phyloP scores from a whole-genome alignment of 2,329 filamentous ascomycete genomes.

The Hymenoscyphus fraxineus region DNA sequence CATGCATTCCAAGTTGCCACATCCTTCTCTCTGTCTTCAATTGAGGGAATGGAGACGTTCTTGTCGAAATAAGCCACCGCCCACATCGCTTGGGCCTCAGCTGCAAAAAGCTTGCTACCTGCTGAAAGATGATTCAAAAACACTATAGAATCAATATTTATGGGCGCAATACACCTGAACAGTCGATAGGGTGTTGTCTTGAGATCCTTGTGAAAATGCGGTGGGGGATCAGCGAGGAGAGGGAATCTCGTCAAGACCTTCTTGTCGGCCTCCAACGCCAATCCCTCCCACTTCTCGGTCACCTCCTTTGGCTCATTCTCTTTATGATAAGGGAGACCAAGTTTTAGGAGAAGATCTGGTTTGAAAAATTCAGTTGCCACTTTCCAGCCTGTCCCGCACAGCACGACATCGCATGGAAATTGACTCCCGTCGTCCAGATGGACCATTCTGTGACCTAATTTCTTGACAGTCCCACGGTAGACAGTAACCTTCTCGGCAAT shows the following conservation, averaged over 20 bases:
- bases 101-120: slow-evolving; percentile 7
- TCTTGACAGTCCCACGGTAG: neutral
- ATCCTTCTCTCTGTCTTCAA: slow-evolving; percentile 9
- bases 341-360: neutral
- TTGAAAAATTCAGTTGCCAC: neutral
- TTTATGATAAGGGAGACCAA: slow-evolving; percentile 1
- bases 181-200: slow-evolving; percentile 11
- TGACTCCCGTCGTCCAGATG: neutral
- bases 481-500: slow-evolving; percentile 3
- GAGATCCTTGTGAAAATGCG: neutral
- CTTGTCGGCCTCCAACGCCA: slow-evolving; percentile 3
- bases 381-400: slow-evolving; percentile 2
- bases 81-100: slow-evolving; percentile 17
- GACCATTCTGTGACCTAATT: neutral
- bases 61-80: slow-evolving; percentile 15
- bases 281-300: neutral
- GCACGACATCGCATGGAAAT: neutral
- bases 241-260: slow-evolving; percentile 9
- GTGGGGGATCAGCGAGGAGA: slow-evolving; percentile 11
- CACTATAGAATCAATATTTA: slow-evolving; percentile 8
- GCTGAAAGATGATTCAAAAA: slow-evolving; percentile 12
- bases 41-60: slow-evolving; percentile 3
- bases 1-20: slow-evolving; percentile 10
- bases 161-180: slow-evolving; percentile 14
- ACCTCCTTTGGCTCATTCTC: neutral